These are phyloP conservation scores for Pythium vanterpoolii DNA, from an alignment of 352 stramenopile species.

Conservation along the genomic window DNA sequence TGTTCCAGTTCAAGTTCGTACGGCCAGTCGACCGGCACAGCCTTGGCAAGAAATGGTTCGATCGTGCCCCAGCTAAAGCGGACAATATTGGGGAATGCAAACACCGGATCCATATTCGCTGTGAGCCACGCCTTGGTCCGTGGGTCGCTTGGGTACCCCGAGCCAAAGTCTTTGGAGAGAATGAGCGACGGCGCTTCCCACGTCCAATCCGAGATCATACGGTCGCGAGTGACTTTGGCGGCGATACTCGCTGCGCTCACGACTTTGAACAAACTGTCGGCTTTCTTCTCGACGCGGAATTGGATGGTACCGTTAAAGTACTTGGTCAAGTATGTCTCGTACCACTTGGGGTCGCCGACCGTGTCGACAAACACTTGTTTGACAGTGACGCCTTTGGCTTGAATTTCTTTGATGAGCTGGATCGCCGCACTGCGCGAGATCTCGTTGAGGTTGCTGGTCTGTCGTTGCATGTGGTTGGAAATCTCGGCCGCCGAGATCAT, in stretches of 20 bases:
- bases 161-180: constrained; percentile 79
- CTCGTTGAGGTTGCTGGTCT: constrained; percentile 91
- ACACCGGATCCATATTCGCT: constrained; percentile 77
- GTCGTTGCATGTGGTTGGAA: constrained; percentile 92
- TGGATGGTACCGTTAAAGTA: constrained; percentile 86
- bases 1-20: constrained; percentile 33
- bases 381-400: constrained; percentile 83
- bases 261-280: constrained; percentile 94
- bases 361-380: constrained; percentile 94
- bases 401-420: constrained; percentile 89
- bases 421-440: constrained; percentile 94
- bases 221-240: constrained; percentile 93
- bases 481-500: constrained; percentile 92
- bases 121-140: constrained; percentile 88
- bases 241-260: constrained; percentile 92
- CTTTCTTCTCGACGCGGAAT: constrained; percentile 96
- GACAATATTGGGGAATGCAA: constrained; percentile 80
- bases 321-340: constrained; percentile 91
- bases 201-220: constrained; percentile 85
- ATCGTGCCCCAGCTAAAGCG: constrained; percentile 85
- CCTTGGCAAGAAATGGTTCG: constrained; percentile 30
- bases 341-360: constrained; percentile 90
- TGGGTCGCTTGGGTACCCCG: constrained; percentile 91
- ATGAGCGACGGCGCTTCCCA: constrained; percentile 75
- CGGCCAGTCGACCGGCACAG: constrained; percentile 28